Evolutionary conservation across 2,329 filamentous ascomycete genomes (phyloP).

Genomic region (Juglanconis oblonga): DNA sequence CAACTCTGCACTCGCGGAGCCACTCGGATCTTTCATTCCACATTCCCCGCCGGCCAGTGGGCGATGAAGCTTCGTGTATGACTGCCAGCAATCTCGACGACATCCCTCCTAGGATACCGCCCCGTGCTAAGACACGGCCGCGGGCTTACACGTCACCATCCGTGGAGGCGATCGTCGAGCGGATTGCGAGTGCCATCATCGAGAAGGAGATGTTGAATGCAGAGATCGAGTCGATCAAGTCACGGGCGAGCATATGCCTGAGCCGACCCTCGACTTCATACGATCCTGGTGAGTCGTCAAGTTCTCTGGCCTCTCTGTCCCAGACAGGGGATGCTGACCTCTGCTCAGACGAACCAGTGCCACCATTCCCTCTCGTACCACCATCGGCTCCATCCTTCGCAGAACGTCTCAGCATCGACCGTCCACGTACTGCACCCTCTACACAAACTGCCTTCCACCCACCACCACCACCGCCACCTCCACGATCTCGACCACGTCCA

Average conservation of each 20-base stretch:
- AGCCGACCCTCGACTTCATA: conserved; percentile 50
- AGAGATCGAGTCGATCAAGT: conserved; percentile 58
- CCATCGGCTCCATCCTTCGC: conserved; percentile 56
- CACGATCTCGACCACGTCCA: neutral
- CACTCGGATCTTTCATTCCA: conserved; percentile 56
- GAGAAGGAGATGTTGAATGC: conserved; percentile 58
- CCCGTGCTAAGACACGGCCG: conserved; percentile 40
- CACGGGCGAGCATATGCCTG: conserved; percentile 57
- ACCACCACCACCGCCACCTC: conserved; percentile 18
- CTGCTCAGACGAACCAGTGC: conserved; percentile 48
- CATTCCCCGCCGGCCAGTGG: conserved; percentile 45
- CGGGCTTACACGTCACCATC: conserved; percentile 41
- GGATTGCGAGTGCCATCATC: conserved; percentile 54
- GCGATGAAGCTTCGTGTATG: conserved; percentile 28
- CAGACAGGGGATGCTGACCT: neutral
- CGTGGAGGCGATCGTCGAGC: conserved; percentile 50
- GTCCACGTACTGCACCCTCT: conserved; percentile 32
- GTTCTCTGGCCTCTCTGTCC: neutral
- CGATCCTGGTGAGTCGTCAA: conserved; percentile 32
- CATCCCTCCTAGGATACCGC: conserved; percentile 40
- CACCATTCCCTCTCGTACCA: conserved; percentile 55
- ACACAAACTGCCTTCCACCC: conserved; percentile 14
- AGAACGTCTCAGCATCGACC: conserved; percentile 50
- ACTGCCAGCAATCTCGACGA: conserved; percentile 29
- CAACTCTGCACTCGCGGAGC: conserved; percentile 40